phyloP scores from a whole-genome alignment of 768 basidiomycete species.

The Lyophyllum semitale region DNA sequence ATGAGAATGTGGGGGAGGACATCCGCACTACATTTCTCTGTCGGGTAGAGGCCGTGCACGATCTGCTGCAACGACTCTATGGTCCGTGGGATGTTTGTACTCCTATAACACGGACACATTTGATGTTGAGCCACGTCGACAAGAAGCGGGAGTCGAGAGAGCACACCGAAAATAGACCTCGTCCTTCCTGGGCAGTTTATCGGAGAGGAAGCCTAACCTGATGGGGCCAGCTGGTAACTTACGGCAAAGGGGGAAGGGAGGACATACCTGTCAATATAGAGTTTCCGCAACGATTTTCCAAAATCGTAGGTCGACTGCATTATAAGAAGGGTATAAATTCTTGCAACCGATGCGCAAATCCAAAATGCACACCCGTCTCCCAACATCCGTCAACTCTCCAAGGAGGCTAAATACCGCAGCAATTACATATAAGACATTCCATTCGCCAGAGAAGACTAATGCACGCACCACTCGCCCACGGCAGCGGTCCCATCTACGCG shows the following conservation, averaged over 20 bases:
- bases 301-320: conserved; percentile 65
- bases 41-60: conserved; percentile 72
- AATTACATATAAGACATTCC: background rate
- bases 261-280: conserved; percentile 68
- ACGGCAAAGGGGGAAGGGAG: background rate
- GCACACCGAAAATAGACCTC: conserved; percentile 61
- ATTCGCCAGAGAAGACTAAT: background rate
- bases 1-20: conserved; percentile 53
- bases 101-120: conserved; percentile 35
- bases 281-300: conserved; percentile 56
- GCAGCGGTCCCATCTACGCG: conserved; percentile 49
- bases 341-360: background rate
- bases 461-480: conserved; percentile 66
- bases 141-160: background rate
- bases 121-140: background rate
- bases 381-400: conserved; percentile 73
- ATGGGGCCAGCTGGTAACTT: background rate
- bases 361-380: conserved; percentile 50
- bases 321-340: background rate
- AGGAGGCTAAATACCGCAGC: conserved; percentile 47
- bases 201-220: conserved; percentile 69
- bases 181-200: conserved; percentile 41
- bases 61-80: conserved; percentile 76
- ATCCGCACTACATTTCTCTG: conserved; percentile 43
- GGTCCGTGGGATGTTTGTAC: conserved; percentile 78